These are phyloP conservation scores for Diacronema lutheri DNA, from an alignment of 78 protist genomes.

Conservation along the genomic window DNA sequence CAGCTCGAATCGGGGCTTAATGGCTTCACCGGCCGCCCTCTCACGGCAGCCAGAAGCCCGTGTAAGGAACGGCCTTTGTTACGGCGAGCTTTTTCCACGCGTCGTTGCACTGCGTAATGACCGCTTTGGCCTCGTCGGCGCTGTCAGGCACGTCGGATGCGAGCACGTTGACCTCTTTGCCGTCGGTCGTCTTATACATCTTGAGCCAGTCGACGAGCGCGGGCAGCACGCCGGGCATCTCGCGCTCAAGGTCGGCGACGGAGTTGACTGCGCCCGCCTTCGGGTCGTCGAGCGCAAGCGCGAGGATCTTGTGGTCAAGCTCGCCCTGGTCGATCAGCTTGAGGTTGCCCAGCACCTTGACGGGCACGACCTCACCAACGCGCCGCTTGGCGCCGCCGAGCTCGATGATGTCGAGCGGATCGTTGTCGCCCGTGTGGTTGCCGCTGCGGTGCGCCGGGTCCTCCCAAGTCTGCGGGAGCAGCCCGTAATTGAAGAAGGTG, in stretches of 20 bases:
- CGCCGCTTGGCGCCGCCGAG: neutral
- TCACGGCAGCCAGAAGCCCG: too few relatives aligned
- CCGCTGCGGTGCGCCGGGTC: neutral
- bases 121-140: neutral
- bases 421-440: slow-evolving; percentile 40
- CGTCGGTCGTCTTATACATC: slow-evolving; percentile 50
- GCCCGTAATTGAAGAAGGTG: slow-evolving; percentile 52
- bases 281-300: slow-evolving; percentile 25
- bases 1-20: too few relatives aligned
- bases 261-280: neutral
- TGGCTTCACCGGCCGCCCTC: too few relatives aligned
- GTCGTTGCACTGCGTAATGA: slow-evolving; percentile 9
- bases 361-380: slow-evolving; percentile 32
- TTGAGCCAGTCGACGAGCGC: slow-evolving; percentile 45
- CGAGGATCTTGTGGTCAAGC: slow-evolving; percentile 40
- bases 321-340: slow-evolving; percentile 47
- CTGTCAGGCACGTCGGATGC: neutral
- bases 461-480: slow-evolving; percentile 60
- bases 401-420: slow-evolving; percentile 54
- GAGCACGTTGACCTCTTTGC: slow-evolving; percentile 27
- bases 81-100: slow-evolving; percentile 2
- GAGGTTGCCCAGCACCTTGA: slow-evolving; percentile 41
- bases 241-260: neutral
- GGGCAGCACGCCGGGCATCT: neutral
- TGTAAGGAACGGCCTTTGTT: too few relatives aligned